Conservation (phyloP, 495 filamentous ascomycete genomes). For the Talaromyces wortmannii region DNA sequence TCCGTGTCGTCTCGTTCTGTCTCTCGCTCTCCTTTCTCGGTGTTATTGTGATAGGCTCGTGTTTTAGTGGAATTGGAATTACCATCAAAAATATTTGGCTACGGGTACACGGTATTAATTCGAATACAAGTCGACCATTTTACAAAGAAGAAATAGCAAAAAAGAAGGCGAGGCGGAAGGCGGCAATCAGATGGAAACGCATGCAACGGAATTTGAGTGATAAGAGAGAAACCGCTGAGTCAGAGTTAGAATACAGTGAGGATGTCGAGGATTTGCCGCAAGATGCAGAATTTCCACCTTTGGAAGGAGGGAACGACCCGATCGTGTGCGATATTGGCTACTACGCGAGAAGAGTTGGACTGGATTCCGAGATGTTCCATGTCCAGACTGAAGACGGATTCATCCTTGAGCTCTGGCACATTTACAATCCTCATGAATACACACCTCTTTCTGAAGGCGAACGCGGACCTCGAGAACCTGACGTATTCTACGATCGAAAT, state of each 20-base stretch:
- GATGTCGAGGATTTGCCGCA: constrained; percentile 12
- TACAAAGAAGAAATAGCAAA: constrained; percentile 60
- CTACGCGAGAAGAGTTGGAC: constrained; percentile 81
- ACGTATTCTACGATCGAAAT: constrained; percentile 20
- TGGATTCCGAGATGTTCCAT: constrained; percentile 76
- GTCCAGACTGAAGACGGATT: constrained; percentile 96
- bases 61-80: constrained; percentile 52
- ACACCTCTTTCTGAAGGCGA: constrained; percentile 33
- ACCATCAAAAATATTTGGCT: constrained; percentile 37
- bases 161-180: constrained; percentile 43
- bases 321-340: constrained; percentile 75
- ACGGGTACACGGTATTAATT: constrained; percentile 47
- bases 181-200: constrained; percentile 54
- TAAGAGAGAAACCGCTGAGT: not conserved
- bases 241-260: not conserved
- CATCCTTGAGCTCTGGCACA: constrained; percentile 79
- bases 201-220: constrained; percentile 15
- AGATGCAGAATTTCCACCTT: constrained; percentile 54
- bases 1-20: constrained; percentile 60
- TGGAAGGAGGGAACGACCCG: constrained; percentile 74
- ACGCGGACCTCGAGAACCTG: constrained; percentile 22
- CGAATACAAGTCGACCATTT: constrained; percentile 57
- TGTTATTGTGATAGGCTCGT: constrained; percentile 66
- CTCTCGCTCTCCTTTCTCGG: constrained; percentile 70
- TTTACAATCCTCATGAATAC: constrained; percentile 80